Evolutionary conservation across 495 filamentous ascomycete species (phyloP), one percentile per base, ranked within the genome.

Genomic region (Massariosphaeria phaeospora): DNA sequence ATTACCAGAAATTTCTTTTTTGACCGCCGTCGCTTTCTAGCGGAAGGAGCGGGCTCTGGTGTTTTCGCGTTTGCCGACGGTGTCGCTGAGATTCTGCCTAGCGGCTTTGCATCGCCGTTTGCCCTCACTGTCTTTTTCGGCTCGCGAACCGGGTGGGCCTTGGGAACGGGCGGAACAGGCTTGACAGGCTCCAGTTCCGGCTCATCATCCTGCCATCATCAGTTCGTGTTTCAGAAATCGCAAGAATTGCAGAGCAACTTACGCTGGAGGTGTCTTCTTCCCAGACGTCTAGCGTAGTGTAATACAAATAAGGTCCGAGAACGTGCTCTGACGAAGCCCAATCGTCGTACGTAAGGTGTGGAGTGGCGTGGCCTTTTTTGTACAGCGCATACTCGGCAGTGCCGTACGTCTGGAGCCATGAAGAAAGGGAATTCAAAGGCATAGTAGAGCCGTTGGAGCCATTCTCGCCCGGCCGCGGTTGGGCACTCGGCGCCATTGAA

Each of bases 261-360:
- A 59, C 56, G 17, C 41, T 53, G n/a, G 48, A 48, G 17, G 56
- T 39, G 12, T 33, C 31, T 15, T 34, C 38, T 2, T 52, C 56
- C 56, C 48, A 59, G n/a, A 31, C 43, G 31, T 54, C 50, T 17
- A 54, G 26, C 36, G 56, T 43, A 18, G 46, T 21, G 21, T 54
- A 42, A 27, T 45, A 59, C 18, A 59, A 30, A 47, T 47, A 59
- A 17, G 49, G 26, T 4, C 56, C 49, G 18, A 53, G 49, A 18
- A 24, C 48, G 33, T 53, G 42, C 21, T 53, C 40, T 10, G 56
- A 59, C 12, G 48, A 35, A 3, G 49, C 42, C 56, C 56, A 59
- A 12, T 44, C 49, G 10, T 53, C 48, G 24, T 59, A 59, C 1
- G 36, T 29, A 20, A 59, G 56, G 20, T 43, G 38, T 9, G 49